These are phyloP conservation scores for Quercus alba DNA, from an alignment of 306 rosid genomes.

Conservation along the genomic window DNA sequence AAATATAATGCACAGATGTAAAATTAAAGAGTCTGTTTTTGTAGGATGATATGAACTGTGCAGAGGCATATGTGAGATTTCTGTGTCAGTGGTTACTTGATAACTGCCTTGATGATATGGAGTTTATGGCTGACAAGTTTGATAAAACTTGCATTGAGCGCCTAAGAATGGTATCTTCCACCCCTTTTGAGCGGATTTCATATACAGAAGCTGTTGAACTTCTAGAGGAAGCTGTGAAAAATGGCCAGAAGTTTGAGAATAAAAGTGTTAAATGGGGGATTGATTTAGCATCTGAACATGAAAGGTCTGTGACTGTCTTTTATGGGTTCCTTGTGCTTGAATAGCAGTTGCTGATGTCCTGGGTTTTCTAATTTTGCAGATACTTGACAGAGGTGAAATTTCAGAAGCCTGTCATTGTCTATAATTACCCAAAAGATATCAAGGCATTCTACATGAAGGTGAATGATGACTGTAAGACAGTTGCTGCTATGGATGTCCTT, in stretches of 20 bases:
- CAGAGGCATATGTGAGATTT: slow-evolving; percentile 88
- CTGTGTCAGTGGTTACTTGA: slow-evolving; percentile 92
- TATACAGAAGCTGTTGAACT: slow-evolving; percentile 89
- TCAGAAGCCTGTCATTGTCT: slow-evolving; percentile 91
- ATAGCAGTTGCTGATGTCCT: slow-evolving; percentile 11
- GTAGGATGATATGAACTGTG: slow-evolving; percentile 97
- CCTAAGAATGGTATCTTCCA: slow-evolving; percentile 73
- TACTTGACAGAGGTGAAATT: slow-evolving; percentile 82
- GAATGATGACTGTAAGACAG: slow-evolving; percentile 83
- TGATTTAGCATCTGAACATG: slow-evolving; percentile 94
- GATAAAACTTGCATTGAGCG: slow-evolving; percentile 82
- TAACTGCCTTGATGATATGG: slow-evolving; percentile 83
- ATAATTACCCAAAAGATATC: slow-evolving; percentile 87
- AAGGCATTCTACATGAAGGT: slow-evolving; percentile 98
- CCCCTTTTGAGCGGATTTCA: slow-evolving; percentile 67
- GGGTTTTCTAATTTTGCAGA: slow-evolving; percentile 42
- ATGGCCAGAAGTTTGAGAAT: slow-evolving; percentile 83
- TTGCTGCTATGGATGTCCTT: slow-evolving; percentile 99
- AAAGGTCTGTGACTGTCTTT: slow-evolving; percentile 50
- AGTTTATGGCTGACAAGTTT: slow-evolving; percentile 77
- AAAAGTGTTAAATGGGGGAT: slow-evolving; percentile 86
- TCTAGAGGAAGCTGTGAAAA: slow-evolving; percentile 71
- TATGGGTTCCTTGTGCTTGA: slow-evolving; percentile 8
- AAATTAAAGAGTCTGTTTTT: slow-evolving; percentile 12
- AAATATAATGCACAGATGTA: neutral